Evolutionary conservation across 805 yeast species (phyloP).

Genomic region (Crinitomyces ghanaensis): DNA sequence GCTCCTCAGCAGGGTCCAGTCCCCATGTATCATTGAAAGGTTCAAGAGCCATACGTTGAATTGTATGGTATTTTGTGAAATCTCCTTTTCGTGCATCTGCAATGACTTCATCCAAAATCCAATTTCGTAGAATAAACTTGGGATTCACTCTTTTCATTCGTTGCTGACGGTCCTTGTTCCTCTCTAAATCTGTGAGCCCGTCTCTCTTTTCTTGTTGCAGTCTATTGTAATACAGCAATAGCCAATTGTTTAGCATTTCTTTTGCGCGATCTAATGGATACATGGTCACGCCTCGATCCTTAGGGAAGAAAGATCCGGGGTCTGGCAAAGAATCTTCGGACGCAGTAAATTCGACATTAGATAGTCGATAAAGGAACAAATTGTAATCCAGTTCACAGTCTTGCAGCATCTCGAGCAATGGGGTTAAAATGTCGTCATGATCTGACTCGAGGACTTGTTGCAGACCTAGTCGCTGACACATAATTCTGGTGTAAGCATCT

Average conservation of each 20-base stretch:
- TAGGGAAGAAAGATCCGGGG: conserved; percentile 23
- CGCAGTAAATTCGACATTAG: conserved; percentile 31
- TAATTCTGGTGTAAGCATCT: conserved; percentile 40
- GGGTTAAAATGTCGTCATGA: conserved; percentile 35
- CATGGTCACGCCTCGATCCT: conserved; percentile 24
- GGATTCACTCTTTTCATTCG: conserved; percentile 53
- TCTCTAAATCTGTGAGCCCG: conserved; percentile 27
- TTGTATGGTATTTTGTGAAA: conserved; percentile 41
- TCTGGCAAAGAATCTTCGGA: conserved; percentile 10
- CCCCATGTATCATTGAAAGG: conserved; percentile 65
- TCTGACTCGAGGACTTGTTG: conserved; percentile 28
- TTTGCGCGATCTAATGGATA: conserved; percentile 13
- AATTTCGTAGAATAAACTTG: conserved; percentile 66
- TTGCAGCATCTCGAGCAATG: conserved; percentile 50
- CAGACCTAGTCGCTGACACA: conserved; percentile 64
- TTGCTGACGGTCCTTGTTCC: conserved; percentile 28
- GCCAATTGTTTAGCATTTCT: conserved; percentile 40
- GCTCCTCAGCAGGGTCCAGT: conserved; percentile 56
- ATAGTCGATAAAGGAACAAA: conserved; percentile 59
- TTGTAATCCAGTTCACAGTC: conserved; percentile 67
- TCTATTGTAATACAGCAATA: conserved; percentile 36
- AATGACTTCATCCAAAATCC: conserved; percentile 80
- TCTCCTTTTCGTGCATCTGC: conserved; percentile 42
- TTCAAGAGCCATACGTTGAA: conserved; percentile 57
- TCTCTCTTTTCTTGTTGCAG: conserved; percentile 29